These are phyloP conservation scores for Mycena kentingensis DNA, from an alignment of 768 basidiomycete genomes.

Conservation along the genomic window DNA sequence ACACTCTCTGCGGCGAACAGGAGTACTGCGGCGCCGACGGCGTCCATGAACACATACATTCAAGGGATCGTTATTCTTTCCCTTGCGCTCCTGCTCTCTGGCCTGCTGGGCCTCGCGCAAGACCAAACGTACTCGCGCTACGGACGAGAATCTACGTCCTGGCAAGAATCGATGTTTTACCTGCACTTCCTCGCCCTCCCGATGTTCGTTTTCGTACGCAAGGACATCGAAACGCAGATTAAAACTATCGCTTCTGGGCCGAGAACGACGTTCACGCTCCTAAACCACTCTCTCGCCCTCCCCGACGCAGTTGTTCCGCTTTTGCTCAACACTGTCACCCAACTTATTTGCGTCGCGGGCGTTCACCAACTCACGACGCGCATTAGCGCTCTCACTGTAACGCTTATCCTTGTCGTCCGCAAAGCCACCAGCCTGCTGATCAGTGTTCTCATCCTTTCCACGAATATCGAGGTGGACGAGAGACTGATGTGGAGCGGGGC, in stretches of 20 bases:
- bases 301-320: constrained; percentile 68
- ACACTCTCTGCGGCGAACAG: constrained; percentile 65
- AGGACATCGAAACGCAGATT: constrained; percentile 53
- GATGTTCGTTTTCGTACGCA: constrained; percentile 65
- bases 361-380: constrained; percentile 84
- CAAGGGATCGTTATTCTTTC: constrained; percentile 75
- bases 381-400: constrained; percentile 74
- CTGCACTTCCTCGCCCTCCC: constrained; percentile 80
- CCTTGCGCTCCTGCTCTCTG: constrained; percentile 77
- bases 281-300: constrained; percentile 40
- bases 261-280: constrained; percentile 31
- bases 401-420: constrained; percentile 76
- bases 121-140: constrained; percentile 67
- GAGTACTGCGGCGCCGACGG: constrained; percentile 8
- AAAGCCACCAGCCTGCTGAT: constrained; percentile 78
- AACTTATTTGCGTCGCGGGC: constrained; percentile 82
- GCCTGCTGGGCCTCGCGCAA: constrained; percentile 81
- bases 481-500: constrained; percentile 71
- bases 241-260: constrained; percentile 43
- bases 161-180: constrained; percentile 95
- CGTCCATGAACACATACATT: constrained; percentile 50
- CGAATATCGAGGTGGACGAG: constrained; percentile 36
- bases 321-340: constrained; percentile 76
- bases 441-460: constrained; percentile 55
- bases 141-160: constrained; percentile 40